These are phyloP conservation scores for Chytriomyces sp. DNA, from an alignment of 192 early-diverging fungal species.

Conservation along the genomic window DNA sequence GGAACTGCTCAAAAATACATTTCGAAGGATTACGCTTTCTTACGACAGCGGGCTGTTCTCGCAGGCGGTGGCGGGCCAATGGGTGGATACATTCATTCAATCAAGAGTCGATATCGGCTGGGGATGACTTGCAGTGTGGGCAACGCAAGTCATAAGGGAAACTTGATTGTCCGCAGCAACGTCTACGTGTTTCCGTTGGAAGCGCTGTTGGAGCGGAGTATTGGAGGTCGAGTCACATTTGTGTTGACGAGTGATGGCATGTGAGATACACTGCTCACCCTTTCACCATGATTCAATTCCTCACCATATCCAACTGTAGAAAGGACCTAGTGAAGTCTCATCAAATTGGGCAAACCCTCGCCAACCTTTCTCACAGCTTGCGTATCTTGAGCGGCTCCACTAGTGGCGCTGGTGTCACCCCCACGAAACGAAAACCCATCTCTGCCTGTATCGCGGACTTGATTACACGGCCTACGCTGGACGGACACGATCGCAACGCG, in stretches of 20 bases:
- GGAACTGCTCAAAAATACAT: conserved; percentile 26
- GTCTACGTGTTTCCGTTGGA: conserved; percentile 5
- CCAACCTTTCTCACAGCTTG: conserved; percentile 7
- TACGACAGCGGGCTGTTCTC: conserved; percentile 1
- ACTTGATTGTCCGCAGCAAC: conserved; percentile 15
- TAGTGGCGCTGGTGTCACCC: background rate
- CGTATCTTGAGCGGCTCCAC: background rate
- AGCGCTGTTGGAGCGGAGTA: background rate
- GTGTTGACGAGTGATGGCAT: conserved; percentile 19
- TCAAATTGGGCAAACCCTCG: conserved; percentile 10
- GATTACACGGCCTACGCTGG: background rate
- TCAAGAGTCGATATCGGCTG: conserved; percentile 12
- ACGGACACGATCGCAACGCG: conserved; percentile 13
- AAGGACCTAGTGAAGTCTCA: conserved; percentile 22
- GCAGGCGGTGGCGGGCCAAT: conserved; percentile 6
- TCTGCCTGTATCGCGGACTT: background rate
- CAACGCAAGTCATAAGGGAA: conserved; percentile 21
- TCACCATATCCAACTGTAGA: background rate
- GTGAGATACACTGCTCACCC: background rate
- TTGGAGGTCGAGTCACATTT: background rate
- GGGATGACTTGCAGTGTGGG: conserved; percentile 20
- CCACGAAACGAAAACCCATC: background rate
- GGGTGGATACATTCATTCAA: conserved; percentile 19
- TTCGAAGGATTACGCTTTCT: conserved; percentile 1
- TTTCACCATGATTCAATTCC: background rate